Evolutionary conservation across 441 rosid genomes (phyloP).

Genomic region (Dalechampia spathulata): DNA sequence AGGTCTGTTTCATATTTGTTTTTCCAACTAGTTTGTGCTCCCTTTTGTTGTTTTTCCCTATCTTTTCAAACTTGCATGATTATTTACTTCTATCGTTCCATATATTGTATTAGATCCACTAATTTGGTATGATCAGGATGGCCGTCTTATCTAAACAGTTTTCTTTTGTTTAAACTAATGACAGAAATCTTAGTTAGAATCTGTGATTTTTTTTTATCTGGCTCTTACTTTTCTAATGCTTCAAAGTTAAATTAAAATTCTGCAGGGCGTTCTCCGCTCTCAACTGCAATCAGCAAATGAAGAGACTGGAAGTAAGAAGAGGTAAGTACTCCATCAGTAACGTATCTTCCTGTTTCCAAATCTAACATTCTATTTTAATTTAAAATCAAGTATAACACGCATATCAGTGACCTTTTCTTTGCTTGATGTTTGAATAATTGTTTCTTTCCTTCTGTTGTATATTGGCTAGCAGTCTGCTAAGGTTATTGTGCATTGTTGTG

Average conservation of each 20-base stretch:
- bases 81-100: conserved; percentile 4
- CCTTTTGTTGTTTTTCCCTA: neutral
- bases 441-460: conserved; percentile 2
- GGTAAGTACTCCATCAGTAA: conserved; percentile 31
- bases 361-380: neutral
- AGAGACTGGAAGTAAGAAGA: conserved; percentile 61
- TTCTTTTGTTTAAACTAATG: neutral
- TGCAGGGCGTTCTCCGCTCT: conserved; percentile 78
- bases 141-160: neutral
- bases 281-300: conserved; percentile 90
- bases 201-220: neutral
- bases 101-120: neutral
- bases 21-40: conserved; percentile 5
- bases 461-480: conserved; percentile 10
- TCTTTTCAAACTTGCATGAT: neutral
- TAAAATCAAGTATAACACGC: neutral
- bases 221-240: conserved; percentile 5
- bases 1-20: conserved; percentile 42
- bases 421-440: neutral
- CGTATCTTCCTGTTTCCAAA: neutral
- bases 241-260: conserved; percentile 17
- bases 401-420: neutral
- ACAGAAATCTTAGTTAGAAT: neutral
- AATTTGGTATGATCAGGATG: neutral
- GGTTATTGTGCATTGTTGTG: conserved; percentile 17